Evolutionary conservation across 805 yeast species (phyloP).

Genomic region (Metschnikowia arizonensis): DNA sequence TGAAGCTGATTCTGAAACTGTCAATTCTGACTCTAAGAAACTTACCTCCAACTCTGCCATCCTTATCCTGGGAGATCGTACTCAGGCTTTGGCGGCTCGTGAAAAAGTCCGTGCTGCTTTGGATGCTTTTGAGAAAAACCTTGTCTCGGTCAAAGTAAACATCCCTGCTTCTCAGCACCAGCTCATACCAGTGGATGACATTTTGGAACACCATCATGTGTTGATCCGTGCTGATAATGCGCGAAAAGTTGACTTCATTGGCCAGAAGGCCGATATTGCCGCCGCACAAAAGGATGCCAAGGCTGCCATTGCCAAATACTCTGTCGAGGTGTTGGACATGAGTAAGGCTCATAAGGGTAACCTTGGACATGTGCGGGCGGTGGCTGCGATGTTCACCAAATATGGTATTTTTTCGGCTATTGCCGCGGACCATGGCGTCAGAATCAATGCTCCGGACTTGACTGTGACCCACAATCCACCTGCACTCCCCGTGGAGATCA

Average conservation of each 20-base stretch:
- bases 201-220: slow-evolving; percentile 54
- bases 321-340: slow-evolving; percentile 70
- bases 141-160: slow-evolving; percentile 51
- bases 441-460: slow-evolving; percentile 38
- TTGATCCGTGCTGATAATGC: slow-evolving; percentile 51
- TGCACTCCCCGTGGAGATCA: slow-evolving; percentile 57
- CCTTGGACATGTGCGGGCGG: slow-evolving; percentile 66
- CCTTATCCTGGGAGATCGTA: slow-evolving; percentile 67
- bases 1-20: no score
- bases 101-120: slow-evolving; percentile 32
- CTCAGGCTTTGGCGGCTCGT: slow-evolving; percentile 54
- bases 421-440: slow-evolving; percentile 33
- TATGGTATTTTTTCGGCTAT: slow-evolving; percentile 45
- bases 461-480: slow-evolving; percentile 35
- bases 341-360: slow-evolving; percentile 86
- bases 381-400: slow-evolving; percentile 62
- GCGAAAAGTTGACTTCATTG: slow-evolving; percentile 53
- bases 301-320: slow-evolving; percentile 52
- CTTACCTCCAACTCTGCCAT: slow-evolving; percentile 36
- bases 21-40: no score
- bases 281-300: slow-evolving; percentile 63
- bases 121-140: slow-evolving; percentile 20
- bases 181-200: slow-evolving; percentile 54
- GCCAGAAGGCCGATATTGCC: slow-evolving; percentile 51
- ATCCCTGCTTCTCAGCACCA: slow-evolving; percentile 70